A percentile compares a stretch with the other conserved stretches of the same genome.
Conservation (phyloP, 768 basidiomycete genomes). For the Pleurotus sapidus region DNA sequence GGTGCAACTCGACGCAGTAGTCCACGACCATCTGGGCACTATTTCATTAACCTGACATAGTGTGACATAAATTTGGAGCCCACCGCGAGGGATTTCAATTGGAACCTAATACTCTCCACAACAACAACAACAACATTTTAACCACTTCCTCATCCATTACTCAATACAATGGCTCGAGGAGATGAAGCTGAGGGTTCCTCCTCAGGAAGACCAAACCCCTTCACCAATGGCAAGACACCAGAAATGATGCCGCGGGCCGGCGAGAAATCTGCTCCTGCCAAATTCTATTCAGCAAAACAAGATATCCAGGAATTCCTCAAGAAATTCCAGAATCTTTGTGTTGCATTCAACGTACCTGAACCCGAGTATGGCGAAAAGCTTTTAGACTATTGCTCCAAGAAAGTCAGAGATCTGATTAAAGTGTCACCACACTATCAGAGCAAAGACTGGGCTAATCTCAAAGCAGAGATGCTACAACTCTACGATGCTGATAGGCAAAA, state of each 20-base stretch:
- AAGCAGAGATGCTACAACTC: not conserved
- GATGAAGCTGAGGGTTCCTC: too few species aligned
- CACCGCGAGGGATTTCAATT: too few species aligned
- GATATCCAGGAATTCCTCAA: not conserved
- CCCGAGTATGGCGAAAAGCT: not conserved
- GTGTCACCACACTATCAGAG: not conserved
- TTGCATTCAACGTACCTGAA: not conserved
- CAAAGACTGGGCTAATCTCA: not conserved
- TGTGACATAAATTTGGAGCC: too few species aligned
- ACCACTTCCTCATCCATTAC: too few species aligned
- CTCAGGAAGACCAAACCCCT: too few species aligned
- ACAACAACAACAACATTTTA: not conserved
- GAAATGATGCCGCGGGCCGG: conserved; percentile 4
- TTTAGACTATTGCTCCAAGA: not conserved
- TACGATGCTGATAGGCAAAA: conserved; percentile 1
- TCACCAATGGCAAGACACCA: not conserved
- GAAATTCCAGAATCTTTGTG: not conserved
- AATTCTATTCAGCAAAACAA: not conserved
- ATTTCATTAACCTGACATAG: too few species aligned
- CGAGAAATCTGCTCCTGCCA: not conserved
- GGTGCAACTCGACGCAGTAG: too few species aligned
- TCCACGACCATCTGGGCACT: too few species aligned
- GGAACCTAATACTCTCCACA: too few species aligned
- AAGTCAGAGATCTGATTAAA: not conserved
- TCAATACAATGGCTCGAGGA: too few species aligned